Percentiles rank a stretch among this genome's conserved stretches.
phyloP scores from a whole-genome alignment of 495 filamentous ascomycete species.

The Bacidia rubella region DNA sequence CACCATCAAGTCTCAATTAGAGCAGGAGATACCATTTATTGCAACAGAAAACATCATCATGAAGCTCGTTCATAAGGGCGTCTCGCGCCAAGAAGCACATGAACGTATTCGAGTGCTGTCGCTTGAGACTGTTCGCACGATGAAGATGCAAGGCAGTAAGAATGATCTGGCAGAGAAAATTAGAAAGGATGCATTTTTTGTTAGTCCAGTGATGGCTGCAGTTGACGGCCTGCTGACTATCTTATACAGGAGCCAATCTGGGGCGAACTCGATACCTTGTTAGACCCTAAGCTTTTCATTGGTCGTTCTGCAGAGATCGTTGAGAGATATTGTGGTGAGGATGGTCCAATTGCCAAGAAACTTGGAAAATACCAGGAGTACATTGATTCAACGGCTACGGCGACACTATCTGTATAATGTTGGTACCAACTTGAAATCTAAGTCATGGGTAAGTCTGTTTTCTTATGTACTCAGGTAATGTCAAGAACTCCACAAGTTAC shows the following conservation, averaged over 20 bases:
- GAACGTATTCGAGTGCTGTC: constrained; percentile 68
- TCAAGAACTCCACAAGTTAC: too few relatives aligned
- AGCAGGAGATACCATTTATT: constrained; percentile 84
- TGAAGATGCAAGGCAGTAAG: constrained; percentile 65
- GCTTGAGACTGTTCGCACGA: constrained; percentile 67
- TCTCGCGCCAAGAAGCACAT: constrained; percentile 78
- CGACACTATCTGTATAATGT: too few relatives aligned
- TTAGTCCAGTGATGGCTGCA: too few relatives aligned
- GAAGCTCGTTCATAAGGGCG: constrained; percentile 62
- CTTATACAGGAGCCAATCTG: constrained; percentile 58
- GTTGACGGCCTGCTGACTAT: not conserved
- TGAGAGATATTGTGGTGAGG: constrained; percentile 29
- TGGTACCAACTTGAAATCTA: too few relatives aligned
- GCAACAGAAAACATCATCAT: constrained; percentile 77
- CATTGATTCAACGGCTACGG: too few relatives aligned
- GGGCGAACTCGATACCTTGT: constrained; percentile 57
- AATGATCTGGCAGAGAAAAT: constrained; percentile 83
- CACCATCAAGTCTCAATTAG: constrained; percentile 53
- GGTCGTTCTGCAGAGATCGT: constrained; percentile 29
- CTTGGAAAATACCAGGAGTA: constrained; percentile 19
- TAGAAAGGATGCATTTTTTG: constrained; percentile 61
- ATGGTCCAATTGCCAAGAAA: constrained; percentile 19
- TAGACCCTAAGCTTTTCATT: constrained; percentile 43
- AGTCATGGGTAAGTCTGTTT: too few relatives aligned
- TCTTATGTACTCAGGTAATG: too few relatives aligned